A percentile compares a stretch with the other conserved stretches of the same genome.
Conservation (phyloP, 2,329 filamentous ascomycete species). For the Aureobasidium sp. region DNA sequence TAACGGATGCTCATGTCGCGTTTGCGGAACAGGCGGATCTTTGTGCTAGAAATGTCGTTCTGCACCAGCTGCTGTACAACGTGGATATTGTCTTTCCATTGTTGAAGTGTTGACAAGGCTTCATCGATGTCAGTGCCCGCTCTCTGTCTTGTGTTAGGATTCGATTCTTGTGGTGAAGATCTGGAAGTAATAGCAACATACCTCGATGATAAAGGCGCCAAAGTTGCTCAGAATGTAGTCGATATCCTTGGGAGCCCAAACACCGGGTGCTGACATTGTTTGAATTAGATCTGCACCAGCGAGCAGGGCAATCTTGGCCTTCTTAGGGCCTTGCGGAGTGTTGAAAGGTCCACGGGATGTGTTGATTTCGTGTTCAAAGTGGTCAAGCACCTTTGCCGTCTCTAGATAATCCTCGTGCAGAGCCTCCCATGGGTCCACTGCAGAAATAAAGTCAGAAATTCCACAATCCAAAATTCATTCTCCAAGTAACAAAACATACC, state of each 20-base stretch:
- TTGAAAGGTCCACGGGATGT: conserved; percentile 66
- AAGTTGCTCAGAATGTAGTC: conserved; percentile 81
- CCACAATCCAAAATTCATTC: neutral
- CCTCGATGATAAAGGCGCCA: conserved; percentile 68
- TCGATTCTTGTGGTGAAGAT: neutral
- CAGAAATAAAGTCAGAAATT: neutral
- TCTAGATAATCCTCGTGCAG: conserved; percentile 76
- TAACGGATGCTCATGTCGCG: conserved; percentile 79
- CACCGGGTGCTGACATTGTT: conserved; percentile 47
- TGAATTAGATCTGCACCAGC: conserved; percentile 57
- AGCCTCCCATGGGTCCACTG: conserved; percentile 84
- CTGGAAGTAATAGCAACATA: conserved; percentile 19
- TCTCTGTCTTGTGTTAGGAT: conserved; percentile 74
- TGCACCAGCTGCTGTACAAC: conserved; percentile 84
- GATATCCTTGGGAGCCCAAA: conserved; percentile 80
- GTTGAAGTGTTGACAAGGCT: conserved; percentile 71
- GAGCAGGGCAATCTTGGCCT: conserved; percentile 69
- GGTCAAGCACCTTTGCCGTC: conserved; percentile 82
- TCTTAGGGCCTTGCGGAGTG: conserved; percentile 59
- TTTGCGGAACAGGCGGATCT: conserved; percentile 74
- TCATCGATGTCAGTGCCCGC: conserved; percentile 84
- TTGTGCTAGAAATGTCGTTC: conserved; percentile 74
- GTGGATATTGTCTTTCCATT: conserved; percentile 79
- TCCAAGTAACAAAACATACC: conserved; percentile 3
- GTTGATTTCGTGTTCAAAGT: conserved; percentile 88